These are phyloP conservation scores for Vitis hybrid DNA, from an alignment of 177 flowering plant genomes.

Conservation along the genomic window DNA sequence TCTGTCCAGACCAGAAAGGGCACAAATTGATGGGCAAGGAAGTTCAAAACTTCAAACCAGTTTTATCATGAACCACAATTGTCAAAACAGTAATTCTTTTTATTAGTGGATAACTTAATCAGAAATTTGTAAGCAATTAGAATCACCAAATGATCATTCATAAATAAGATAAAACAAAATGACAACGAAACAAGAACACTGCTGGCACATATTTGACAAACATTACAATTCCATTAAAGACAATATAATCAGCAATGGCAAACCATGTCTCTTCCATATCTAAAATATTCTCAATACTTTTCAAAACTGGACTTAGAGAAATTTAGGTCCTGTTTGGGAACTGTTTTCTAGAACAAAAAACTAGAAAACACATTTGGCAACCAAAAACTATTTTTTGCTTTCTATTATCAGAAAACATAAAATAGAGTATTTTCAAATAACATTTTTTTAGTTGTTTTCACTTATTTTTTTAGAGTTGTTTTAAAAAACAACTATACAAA, in stretches of 20 bases:
- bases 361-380: too few relatives aligned
- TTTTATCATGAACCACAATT: not conserved
- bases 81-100: not conserved
- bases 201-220: not conserved
- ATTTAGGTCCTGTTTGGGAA: too few relatives aligned
- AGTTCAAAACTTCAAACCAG: not conserved
- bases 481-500: too few relatives aligned
- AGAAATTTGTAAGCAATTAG: not conserved
- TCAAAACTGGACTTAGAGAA: too few relatives aligned
- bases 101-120: not conserved
- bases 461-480: too few relatives aligned
- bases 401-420: too few relatives aligned
- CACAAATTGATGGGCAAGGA: not conserved
- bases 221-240: not conserved
- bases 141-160: not conserved
- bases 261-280: too few relatives aligned
- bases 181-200: not conserved
- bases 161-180: not conserved
- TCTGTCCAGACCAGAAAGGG: not conserved
- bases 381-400: too few relatives aligned
- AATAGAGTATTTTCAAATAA: too few relatives aligned
- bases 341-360: too few relatives aligned
- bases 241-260: not conserved
- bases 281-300: too few relatives aligned
- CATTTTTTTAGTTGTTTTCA: too few relatives aligned